Base-by-base conservation (phyloP, 331 rosid species). In the Pyrus hybrid region DNA sequence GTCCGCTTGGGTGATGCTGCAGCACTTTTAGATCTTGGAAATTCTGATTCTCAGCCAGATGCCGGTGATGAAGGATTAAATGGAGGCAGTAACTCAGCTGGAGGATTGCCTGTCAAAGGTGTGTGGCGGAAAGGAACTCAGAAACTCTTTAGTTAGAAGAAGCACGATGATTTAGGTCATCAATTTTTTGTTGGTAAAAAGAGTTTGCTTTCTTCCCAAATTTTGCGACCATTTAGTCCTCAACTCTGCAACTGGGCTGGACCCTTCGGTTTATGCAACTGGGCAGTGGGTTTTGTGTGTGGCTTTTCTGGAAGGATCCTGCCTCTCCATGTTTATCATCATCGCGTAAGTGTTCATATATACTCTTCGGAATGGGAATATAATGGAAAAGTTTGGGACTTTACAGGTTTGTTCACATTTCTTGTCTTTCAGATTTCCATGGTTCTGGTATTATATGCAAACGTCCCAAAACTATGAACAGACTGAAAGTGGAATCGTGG, bases 71-170 rank as follows among this genome's bases (percentile, higher is more conserved):
- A 63, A 20, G 30, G 28, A 41, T 53, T 51, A 61, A 83, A 87
- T 71, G 88, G 72, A n/a, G 68, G 70, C 73, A 62, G 65, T 45
- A 73, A 86, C 78, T 67, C 83, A 11, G 21, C 73, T 16, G 91
- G 88, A 77, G 93, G 87, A 72, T 80, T 83, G 71, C 97, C 97
- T 41, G 93, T 83, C 8, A 88, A 87, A 26, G 97, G 97, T 68
- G 99, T 95, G 56, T 95, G 99, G 99, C 82, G 86, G 74, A 92
- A 91, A 20, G 96, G 93, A 23, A 93, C 83, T 30, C 86, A 87
- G 1, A 92, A 68, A 74, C 92, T 95, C 26, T 92, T 90, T 78
- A 25, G 91, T 62, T 88, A 80, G 76, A 41, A 67, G 37, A 77
- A 76, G 11, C 20, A 51, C 57, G 57, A 51, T 49, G 56, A 17